Evolutionary conservation across 1,284 basidiomycete genomes (phyloP).

Genomic region (Ceratorhiza oryzae-sativae): DNA sequence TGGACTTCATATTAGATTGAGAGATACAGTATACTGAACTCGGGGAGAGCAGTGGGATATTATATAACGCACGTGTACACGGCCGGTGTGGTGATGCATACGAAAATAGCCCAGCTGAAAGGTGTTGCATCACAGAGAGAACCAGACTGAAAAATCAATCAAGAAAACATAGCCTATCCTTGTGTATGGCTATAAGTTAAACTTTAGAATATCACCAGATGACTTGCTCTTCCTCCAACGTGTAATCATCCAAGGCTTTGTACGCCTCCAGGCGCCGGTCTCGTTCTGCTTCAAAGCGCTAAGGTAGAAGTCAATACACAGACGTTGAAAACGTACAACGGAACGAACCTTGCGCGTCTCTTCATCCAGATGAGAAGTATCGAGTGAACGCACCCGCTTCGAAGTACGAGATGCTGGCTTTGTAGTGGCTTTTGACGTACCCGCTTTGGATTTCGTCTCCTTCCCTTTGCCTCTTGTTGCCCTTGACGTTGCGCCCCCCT

Average conservation of each 20-base stretch:
- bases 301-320: background rate
- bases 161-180: background rate
- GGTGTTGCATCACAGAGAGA: background rate
- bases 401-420: background rate
- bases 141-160: background rate
- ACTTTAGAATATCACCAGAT: constrained; percentile 5
- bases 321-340: background rate
- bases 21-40: background rate
- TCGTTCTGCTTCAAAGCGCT: constrained; percentile 28
- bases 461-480: constrained; percentile 4
- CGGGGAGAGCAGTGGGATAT: background rate
- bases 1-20: constrained; percentile 42
- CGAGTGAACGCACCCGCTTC: background rate
- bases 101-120: constrained; percentile 15
- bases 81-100: background rate
- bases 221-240: constrained; percentile 33
- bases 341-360: constrained; percentile 20
- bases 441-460: background rate
- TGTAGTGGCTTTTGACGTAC: background rate
- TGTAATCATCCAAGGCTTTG: constrained; percentile 28
- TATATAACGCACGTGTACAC: constrained; percentile 23
- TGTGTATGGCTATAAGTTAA: background rate
- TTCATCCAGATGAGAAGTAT: background rate
- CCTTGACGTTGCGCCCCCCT: background rate
- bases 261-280: constrained; percentile 23